Evolutionary conservation across 2,329 filamentous ascomycete species (phyloP), one percentile per base, ranked within the genome.

Genomic region (Colletotrichum neosansevieriae): DNA sequence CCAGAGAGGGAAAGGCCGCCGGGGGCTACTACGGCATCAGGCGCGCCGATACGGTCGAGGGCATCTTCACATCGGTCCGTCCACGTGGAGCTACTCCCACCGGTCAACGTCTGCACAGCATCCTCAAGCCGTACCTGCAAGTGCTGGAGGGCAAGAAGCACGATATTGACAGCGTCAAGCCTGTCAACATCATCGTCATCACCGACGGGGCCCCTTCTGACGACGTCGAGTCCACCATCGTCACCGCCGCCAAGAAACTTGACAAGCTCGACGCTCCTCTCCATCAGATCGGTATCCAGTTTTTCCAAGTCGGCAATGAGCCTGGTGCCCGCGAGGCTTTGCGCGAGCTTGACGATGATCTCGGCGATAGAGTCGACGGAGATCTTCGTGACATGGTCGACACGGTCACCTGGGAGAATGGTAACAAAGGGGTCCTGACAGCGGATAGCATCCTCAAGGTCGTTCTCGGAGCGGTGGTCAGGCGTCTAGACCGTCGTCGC

Each of bases 301-400:
- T 98, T 82, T 97, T 98, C 83, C 95, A 98, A 80, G 92, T 98
- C 50, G 95, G 96, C 64, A 85, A 87, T 57, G 93, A 97, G 73
- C 75, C 80, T 0, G 82, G 79, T 0, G 95, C 94, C 0, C 83
- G 85, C 1, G 79, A 84, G 72, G 89, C 91, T 63, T 83, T 98
- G 44, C 82, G 86, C 72, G 84, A 90, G 53, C 84, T 98, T 7
- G 95, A 98, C 75, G 92, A 98, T 76, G 86, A 86, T 3, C 80
- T 96, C 40, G 82, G 79, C 2, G 83, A 86, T 47, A 75, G 87
- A n/a, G 81, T 83, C 29, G 80, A 85, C 34, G 81, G 84, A 34
- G 83, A 85, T 13, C 77, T 95, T 15, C 84, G 95, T 17, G 95
- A 98, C 80, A 98, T 98, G 75, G 94, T 98, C 15, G 95, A 98